Conservation (phyloP, 345 rosid species). For the Populus tremula region DNA sequence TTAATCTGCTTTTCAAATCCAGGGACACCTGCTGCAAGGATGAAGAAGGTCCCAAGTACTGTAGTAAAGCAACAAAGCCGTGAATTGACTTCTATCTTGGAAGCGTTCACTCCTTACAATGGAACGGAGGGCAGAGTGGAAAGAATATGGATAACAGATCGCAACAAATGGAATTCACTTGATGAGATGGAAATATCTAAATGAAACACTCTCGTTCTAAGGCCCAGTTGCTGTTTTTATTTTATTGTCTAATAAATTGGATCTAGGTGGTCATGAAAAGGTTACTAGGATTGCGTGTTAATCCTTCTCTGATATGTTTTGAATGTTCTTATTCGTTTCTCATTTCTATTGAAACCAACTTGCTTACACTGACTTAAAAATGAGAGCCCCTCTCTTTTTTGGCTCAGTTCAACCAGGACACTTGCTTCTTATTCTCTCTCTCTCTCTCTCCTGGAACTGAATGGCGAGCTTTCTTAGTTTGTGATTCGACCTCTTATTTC, state of each 20-base stretch:
- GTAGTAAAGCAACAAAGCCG: constrained; percentile 85
- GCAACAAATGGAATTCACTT: constrained; percentile 86
- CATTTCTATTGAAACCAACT: neutral
- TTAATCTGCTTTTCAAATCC: constrained; percentile 13
- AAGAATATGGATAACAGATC: constrained; percentile 94
- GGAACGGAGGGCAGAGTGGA: constrained; percentile 83
- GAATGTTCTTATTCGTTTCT: neutral
- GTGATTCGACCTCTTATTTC: neutral
- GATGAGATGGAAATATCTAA: constrained; percentile 40
- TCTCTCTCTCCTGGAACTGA: neutral
- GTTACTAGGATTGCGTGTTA: neutral
- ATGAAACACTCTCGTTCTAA: neutral
- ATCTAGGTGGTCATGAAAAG: neutral
- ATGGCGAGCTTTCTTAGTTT: neutral
- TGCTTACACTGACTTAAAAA: neutral
- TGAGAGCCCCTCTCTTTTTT: neutral
- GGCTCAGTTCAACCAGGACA: neutral
- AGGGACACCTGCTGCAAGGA: constrained; percentile 98
- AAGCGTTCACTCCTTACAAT: constrained; percentile 75
- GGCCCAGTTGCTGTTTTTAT: neutral
- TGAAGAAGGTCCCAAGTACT: constrained; percentile 87
- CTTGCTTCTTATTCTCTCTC: neutral
- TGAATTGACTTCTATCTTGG: constrained; percentile 79
- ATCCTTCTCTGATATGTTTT: neutral
- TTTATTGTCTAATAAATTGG: neutral